Conservation (phyloP, 768 basidiomycete species). For the Panus rudis region DNA sequence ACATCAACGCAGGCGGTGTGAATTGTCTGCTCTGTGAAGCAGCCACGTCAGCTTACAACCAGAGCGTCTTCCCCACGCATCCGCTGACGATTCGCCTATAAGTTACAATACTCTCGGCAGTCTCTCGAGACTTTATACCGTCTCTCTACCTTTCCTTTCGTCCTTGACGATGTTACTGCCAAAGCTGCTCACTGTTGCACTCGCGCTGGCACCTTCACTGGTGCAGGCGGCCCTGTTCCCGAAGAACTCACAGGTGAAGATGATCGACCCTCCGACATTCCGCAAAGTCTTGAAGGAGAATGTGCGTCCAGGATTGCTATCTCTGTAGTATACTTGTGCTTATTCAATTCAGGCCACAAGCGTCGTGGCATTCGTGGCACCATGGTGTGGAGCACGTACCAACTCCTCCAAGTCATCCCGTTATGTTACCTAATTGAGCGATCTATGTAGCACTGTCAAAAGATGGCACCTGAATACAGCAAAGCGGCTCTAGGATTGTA, state of each 20-base stretch:
- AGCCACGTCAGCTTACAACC: constrained; percentile 21
- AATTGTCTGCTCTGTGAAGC: constrained; percentile 10
- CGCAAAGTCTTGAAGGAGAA: constrained; percentile 67
- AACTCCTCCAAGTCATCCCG: background rate
- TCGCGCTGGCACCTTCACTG: constrained; percentile 38
- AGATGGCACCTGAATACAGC: constrained; percentile 77
- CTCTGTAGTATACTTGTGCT: background rate
- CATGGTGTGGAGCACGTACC: constrained; percentile 79
- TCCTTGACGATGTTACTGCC: constrained; percentile 26
- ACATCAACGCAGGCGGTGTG: constrained; percentile 15
- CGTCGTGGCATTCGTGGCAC: constrained; percentile 88
- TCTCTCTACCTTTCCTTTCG: constrained; percentile 1
- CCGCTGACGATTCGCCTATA: constrained; percentile 11
- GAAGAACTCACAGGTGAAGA: constrained; percentile 49
- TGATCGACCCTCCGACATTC: constrained; percentile 65
- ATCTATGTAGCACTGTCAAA: constrained; percentile 68
- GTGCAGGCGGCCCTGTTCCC: constrained; percentile 45
- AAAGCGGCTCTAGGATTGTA: constrained; percentile 73
- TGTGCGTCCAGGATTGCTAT: constrained; percentile 36
- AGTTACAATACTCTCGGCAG: constrained; percentile 5
- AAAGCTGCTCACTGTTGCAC: constrained; percentile 27
- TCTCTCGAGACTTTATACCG: constrained; percentile 1
- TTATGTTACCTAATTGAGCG: background rate
- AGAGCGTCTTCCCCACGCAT: constrained; percentile 12
- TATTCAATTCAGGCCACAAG: constrained; percentile 49